phyloP scores from a whole-genome alignment of 192 early-diverging fungal genomes.

The Coemansia sp. region DNA sequence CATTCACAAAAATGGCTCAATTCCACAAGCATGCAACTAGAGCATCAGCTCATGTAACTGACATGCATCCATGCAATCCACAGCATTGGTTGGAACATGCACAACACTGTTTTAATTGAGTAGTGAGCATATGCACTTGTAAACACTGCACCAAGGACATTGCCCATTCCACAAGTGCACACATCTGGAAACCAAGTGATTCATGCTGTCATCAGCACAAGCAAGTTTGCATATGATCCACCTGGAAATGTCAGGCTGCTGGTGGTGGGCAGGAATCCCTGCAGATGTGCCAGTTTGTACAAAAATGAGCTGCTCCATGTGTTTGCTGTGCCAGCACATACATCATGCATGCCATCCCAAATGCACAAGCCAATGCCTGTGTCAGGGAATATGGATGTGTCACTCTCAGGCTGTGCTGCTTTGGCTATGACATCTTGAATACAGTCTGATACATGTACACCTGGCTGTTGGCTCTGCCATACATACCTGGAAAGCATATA shows the following conservation, averaged over 20 bases:
- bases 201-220: slow-evolving; percentile 74
- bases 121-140: slow-evolving; percentile 75
- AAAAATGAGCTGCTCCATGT: slow-evolving; percentile 73
- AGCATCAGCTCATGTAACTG: slow-evolving; percentile 58
- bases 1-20: slow-evolving; percentile 79
- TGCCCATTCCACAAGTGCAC: slow-evolving; percentile 53
- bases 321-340: slow-evolving; percentile 30
- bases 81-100: slow-evolving; percentile 61
- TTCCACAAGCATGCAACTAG: slow-evolving; percentile 41
- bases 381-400: background rate
- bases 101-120: slow-evolving; percentile 72
- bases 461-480: background rate
- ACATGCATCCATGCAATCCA: slow-evolving; percentile 61
- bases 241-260: slow-evolving; percentile 67
- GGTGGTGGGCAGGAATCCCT: slow-evolving; percentile 24
- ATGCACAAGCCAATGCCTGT: slow-evolving; percentile 4
- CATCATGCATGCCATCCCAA: slow-evolving; percentile 30
- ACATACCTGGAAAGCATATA: background rate
- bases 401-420: too few relatives aligned
- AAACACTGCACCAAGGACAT: slow-evolving; percentile 59
- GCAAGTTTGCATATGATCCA: slow-evolving; percentile 72
- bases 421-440: background rate
- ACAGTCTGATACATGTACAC: background rate
- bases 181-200: slow-evolving; percentile 64
- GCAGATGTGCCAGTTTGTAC: slow-evolving; percentile 64